Conservation (phyloP, 257 asterid genomes). For the Voacanga thouarsii region DNA sequence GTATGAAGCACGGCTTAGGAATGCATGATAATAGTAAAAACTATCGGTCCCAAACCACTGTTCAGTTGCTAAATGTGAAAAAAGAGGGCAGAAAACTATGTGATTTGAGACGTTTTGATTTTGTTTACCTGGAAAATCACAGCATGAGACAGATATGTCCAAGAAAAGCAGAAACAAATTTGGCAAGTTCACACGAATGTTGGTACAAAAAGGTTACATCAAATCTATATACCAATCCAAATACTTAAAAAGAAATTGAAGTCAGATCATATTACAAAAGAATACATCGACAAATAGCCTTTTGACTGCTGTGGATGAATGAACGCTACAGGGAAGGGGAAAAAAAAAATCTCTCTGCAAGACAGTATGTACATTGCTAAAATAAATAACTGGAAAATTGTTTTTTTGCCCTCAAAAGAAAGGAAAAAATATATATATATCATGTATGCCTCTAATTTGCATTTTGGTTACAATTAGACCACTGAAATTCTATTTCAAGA, state of each 20-base stretch:
- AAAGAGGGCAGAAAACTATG: no score
- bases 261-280: constrained; percentile 38
- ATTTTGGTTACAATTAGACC: constrained; percentile 52
- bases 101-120: no score
- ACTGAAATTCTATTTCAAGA: constrained; percentile 89
- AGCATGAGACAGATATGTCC: neutral
- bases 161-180: constrained; percentile 1
- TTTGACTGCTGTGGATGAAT: constrained; percentile 15
- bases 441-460: constrained; percentile 19
- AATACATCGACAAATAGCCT: constrained; percentile 29
- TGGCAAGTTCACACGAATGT: constrained; percentile 12
- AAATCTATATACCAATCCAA: constrained; percentile 8
- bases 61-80: no score
- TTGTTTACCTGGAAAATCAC: neutral
- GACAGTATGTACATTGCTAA: constrained; percentile 42
- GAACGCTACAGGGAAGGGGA: constrained; percentile 11
- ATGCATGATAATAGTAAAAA: no score
- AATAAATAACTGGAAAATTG: constrained; percentile 12
- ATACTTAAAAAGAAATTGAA: neutral
- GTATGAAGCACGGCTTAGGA: no score
- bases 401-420: neutral
- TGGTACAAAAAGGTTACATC: constrained; percentile 8
- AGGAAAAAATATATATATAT: constrained; percentile 18
- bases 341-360: constrained; percentile 17
- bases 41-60: no score